Base-by-base conservation (phyloP, 805 yeast species). In the Cyberlindnera maclurae region DNA sequence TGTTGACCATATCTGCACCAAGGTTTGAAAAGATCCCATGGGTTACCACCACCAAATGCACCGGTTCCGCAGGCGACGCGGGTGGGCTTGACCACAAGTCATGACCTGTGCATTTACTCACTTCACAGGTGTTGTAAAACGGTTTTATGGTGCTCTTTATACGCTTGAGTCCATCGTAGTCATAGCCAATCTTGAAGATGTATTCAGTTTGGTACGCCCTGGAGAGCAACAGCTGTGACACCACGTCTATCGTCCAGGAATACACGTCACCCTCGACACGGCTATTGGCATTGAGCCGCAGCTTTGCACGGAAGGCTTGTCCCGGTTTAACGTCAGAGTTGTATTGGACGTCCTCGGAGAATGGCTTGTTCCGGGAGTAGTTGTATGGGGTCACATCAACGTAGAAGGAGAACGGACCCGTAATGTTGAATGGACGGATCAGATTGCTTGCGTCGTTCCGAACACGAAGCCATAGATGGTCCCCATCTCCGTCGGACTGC, bases 11-110 rank as follows among this genome's bases (percentile, higher is more conserved):
- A 59, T 93, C 98, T 10, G 95, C 87, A 2, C 93, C 80, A 4
- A 80, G 73, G 52, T 89, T 93, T 2, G 97, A 85, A 53, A 87
- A 95, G 18, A 93, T 70, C 0, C 98, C 98, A 58, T 93, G 98
- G 0, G 96, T 87, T 11, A 89, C 49, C 4, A 93, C 68, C 3
- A 90, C 93, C 40, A 93, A 64, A 64, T 93, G 98, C 12, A 80
- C 73, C 0, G 94, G 93, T 41, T 62, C 58, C 5, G 63, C 51
- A 0, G 69, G 63, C 10, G 62, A 47, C 2, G 65, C 68, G 1
- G 76, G 71, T 0, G 94, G 93, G 29, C 69, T 55, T 55, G 76
- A 73, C 97, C 97, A 93, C 26, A 90, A 54, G 38, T 77, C 82
- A 4, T 69, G 48, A 0, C 96, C 83, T 46, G 77, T 82, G 45